phyloP scores from a whole-genome alignment of 805 yeast genomes.

The Osmozyma mogii region DNA sequence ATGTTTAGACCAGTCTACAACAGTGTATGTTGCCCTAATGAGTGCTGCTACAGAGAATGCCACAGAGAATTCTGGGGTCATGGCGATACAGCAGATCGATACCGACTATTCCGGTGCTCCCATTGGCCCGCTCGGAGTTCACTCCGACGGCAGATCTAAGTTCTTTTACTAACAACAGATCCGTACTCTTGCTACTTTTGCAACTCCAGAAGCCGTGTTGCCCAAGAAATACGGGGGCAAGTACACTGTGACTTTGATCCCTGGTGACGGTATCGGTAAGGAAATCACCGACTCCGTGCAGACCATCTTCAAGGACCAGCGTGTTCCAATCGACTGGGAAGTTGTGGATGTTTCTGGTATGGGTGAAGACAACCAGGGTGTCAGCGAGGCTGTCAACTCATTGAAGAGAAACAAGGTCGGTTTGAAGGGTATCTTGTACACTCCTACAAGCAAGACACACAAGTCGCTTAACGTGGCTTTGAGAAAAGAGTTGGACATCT shows the following conservation, averaged over 20 bases:
- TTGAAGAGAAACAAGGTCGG: slow-evolving; percentile 95
- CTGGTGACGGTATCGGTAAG: slow-evolving; percentile 98
- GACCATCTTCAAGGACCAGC: slow-evolving; percentile 78
- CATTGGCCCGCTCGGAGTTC: too few species aligned
- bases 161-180: slow-evolving; percentile 24
- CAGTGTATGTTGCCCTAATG: slow-evolving; percentile 11
- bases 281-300: slow-evolving; percentile 93
- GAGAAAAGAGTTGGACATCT: slow-evolving; percentile 93
- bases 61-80: too few species aligned
- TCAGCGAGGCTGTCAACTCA: slow-evolving; percentile 80
- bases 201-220: slow-evolving; percentile 53
- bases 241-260: slow-evolving; percentile 88
- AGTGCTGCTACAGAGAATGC: too few species aligned
- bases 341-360: slow-evolving; percentile 37
- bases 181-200: slow-evolving; percentile 47
- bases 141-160: too few species aligned
- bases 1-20: slow-evolving; percentile 15
- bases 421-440: slow-evolving; percentile 90
- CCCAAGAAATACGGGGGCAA: slow-evolving; percentile 94
- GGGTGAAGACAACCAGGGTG: slow-evolving; percentile 47
- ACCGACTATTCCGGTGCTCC: too few species aligned
- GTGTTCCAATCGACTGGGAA: slow-evolving; percentile 93
- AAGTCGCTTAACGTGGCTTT: slow-evolving; percentile 92
- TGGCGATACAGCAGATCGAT: too few species aligned
- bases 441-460: slow-evolving; percentile 70